Conservation (phyloP, 2,329 filamentous ascomycete species). For the Diaporthe aspalathi region DNA sequence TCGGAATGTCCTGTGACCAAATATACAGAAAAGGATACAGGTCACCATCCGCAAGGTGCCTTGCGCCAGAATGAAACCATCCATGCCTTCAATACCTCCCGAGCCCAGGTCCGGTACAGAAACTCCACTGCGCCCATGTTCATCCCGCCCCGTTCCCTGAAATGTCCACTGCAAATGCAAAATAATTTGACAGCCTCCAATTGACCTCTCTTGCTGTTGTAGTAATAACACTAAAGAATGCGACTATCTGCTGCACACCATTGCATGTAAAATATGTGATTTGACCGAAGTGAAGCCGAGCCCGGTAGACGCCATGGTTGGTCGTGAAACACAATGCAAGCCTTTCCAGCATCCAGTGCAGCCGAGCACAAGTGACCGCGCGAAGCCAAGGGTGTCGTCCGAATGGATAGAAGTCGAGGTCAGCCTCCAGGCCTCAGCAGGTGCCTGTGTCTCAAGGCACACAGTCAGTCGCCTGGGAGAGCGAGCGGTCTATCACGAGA, state of each 20-base stretch:
- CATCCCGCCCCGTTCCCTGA: background rate
- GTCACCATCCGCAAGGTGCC: background rate
- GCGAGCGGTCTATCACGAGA: background rate
- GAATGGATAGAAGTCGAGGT: background rate
- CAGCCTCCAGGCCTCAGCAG: background rate
- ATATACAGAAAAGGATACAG: background rate
- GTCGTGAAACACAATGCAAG: background rate
- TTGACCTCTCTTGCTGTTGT: background rate
- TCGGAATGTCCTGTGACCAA: conserved; percentile 21
- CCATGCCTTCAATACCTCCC: conserved; percentile 7
- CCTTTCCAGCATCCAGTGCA: background rate
- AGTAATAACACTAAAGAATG: conserved; percentile 9
- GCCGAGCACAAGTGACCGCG: background rate
- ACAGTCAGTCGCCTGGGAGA: background rate
- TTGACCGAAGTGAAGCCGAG: background rate
- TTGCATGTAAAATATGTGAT: background rate
- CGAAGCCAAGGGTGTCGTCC: conserved; percentile 13
- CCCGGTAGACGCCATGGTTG: background rate
- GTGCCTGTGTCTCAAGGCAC: background rate
- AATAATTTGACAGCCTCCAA: conserved; percentile 14
- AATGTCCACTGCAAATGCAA: conserved; percentile 21
- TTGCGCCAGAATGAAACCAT: conserved; percentile 7
- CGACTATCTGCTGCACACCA: conserved; percentile 10
- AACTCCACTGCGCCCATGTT: conserved; percentile 21
- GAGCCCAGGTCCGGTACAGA: background rate